These are phyloP conservation scores for Metschnikowia continentalis DNA, from an alignment of 805 yeast species.

Conservation along the genomic window DNA sequence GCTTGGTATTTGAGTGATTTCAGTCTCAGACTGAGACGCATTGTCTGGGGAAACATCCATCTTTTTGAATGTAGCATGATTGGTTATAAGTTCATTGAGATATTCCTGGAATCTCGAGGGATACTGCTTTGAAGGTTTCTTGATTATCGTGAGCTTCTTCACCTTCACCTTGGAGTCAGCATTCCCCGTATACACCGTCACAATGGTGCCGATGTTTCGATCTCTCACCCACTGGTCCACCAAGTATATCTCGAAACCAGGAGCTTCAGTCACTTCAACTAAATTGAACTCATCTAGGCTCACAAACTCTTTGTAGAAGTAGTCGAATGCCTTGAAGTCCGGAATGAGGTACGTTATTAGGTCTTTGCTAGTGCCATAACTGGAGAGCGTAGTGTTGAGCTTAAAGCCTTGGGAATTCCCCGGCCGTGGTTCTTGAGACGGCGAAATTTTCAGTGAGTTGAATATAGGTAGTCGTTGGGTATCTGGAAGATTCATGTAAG, in stretches of 20 bases:
- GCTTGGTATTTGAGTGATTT: slow-evolving; percentile 22
- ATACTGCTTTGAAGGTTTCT: slow-evolving; percentile 45
- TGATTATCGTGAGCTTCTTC: slow-evolving; percentile 50
- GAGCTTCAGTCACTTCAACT: slow-evolving; percentile 44
- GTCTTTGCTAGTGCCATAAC: slow-evolving; percentile 9
- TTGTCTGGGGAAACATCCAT: slow-evolving; percentile 14
- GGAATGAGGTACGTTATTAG: slow-evolving; percentile 47
- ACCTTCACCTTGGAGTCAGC: slow-evolving; percentile 59
- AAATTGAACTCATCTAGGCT: slow-evolving; percentile 33
- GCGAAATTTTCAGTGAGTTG: not conserved
- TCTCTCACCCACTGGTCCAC: slow-evolving; percentile 94
- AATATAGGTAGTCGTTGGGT: slow-evolving; percentile 1
- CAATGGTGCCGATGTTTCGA: slow-evolving; percentile 60
- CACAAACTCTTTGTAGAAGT: slow-evolving; percentile 39
- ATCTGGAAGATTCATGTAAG: not conserved
- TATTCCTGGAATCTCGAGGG: slow-evolving; percentile 52
- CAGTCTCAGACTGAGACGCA: not conserved
- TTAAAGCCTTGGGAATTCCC: not conserved
- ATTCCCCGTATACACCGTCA: slow-evolving; percentile 86
- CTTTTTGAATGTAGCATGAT: slow-evolving; percentile 66
- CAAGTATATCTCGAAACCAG: slow-evolving; percentile 84
- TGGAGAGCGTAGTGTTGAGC: not conserved
- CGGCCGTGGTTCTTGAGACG: not conserved
- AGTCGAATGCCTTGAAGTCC: slow-evolving; percentile 51
- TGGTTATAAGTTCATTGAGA: slow-evolving; percentile 59